Conservation (phyloP, 2,329 filamentous ascomycete genomes). For the Fusarium mangiferae region DNA sequence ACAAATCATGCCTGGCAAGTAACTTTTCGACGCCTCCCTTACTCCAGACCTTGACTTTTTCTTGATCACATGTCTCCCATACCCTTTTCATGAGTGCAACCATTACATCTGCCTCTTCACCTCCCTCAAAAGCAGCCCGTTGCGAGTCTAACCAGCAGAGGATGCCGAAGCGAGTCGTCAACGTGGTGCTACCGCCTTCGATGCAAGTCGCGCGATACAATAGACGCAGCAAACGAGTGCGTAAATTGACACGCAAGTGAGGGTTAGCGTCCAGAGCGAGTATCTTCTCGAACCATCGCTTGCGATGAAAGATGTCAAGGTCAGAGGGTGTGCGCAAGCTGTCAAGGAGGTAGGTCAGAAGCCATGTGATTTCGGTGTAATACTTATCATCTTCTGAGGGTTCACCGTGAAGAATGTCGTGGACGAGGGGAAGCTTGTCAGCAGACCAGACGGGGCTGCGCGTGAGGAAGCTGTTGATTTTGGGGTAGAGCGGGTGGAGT, state of each 20-base stretch:
- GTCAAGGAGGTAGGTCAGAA: constrained; percentile 76
- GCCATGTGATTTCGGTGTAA: constrained; percentile 79
- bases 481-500: constrained; percentile 83
- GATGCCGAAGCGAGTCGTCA: constrained; percentile 80
- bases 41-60: constrained; percentile 75
- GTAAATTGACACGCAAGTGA: constrained; percentile 67
- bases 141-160: constrained; percentile 79
- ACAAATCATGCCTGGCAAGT: constrained; percentile 27
- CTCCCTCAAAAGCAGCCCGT: constrained; percentile 54
- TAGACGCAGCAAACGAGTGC: constrained; percentile 69
- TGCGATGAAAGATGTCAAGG: constrained; percentile 68
- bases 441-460: constrained; percentile 80
- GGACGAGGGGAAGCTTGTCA: constrained; percentile 77
- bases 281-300: constrained; percentile 78
- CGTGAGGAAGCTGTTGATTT: constrained; percentile 86
- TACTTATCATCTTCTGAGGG: constrained; percentile 79
- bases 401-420: constrained; percentile 69
- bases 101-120: constrained; percentile 60
- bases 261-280: constrained; percentile 76
- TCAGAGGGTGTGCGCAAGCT: constrained; percentile 70
- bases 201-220: constrained; percentile 75
- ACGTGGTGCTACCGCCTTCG: constrained; percentile 79
- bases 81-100: constrained; percentile 66
- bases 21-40: constrained; percentile 56
- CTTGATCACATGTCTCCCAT: constrained; percentile 73